Conservation (phyloP, 176 grass and related monocot species). For the Hordeum marinum region DNA sequence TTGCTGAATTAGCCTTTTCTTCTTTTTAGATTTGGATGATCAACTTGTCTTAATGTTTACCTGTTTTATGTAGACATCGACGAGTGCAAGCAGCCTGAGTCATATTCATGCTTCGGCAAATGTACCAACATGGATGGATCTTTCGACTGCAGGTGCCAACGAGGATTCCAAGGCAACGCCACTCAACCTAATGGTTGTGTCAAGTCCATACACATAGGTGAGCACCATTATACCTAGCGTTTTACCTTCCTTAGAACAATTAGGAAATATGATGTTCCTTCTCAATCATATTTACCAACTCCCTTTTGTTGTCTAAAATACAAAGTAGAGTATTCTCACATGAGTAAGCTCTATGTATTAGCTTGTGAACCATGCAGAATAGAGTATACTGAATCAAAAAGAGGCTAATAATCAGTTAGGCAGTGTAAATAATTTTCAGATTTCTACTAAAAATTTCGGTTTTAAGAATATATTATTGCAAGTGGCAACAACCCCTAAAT, state of each 20-base stretch:
- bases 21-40: neutral
- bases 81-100: neutral
- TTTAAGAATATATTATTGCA: neutral
- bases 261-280: no score
- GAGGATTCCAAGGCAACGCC: neutral
- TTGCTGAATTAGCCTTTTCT: no score
- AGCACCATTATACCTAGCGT: neutral
- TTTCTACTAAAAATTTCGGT: neutral
- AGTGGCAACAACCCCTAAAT: neutral
- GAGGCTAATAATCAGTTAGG: neutral
- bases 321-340: neutral
- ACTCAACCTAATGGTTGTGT: neutral
- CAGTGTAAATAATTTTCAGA: neutral
- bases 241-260: neutral
- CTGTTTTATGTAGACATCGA: neutral
- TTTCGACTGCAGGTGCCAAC: neutral
- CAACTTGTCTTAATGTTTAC: neutral
- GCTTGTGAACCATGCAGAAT: neutral
- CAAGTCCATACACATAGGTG: neutral
- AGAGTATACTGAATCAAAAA: neutral
- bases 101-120: neutral
- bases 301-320: neutral
- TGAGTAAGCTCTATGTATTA: neutral
- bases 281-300: neutral
- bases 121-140: neutral